Evolutionary conservation across 2,329 filamentous ascomycete genomes (phyloP).

Genomic region (Fusarium protoensiforme): DNA sequence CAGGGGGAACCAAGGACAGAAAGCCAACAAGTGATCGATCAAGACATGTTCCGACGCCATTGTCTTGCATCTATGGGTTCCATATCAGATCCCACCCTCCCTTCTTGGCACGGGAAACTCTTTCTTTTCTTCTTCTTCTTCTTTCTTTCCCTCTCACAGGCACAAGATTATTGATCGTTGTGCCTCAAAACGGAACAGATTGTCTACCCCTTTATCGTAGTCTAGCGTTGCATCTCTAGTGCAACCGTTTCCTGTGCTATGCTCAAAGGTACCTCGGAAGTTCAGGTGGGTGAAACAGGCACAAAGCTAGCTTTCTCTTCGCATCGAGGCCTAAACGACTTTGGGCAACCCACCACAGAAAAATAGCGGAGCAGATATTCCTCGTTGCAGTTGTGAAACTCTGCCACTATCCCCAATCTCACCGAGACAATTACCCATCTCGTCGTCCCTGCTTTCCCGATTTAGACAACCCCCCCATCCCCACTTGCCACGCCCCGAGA

Average conservation of each 20-base stretch:
- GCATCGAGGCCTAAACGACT: not conserved
- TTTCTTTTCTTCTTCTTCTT: not conserved
- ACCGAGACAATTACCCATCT: constrained; percentile 19
- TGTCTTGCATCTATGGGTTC: constrained; percentile 19
- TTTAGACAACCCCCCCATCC: constrained; percentile 27
- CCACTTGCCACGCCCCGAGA: constrained; percentile 7
- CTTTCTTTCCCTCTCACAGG: not conserved
- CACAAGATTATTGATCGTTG: not conserved
- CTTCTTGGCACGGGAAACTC: constrained; percentile 5
- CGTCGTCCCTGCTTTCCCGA: constrained; percentile 17
- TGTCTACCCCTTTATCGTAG: not conserved
- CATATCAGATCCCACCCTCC: constrained; percentile 14
- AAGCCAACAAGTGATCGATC: not conserved
- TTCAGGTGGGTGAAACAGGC: not conserved
- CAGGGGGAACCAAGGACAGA: constrained; percentile 14
- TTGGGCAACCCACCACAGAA: not conserved
- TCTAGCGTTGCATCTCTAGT: not conserved
- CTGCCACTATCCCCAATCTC: constrained; percentile 21
- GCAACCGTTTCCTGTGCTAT: not conserved
- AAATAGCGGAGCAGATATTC: not conserved
- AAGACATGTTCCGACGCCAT: constrained; percentile 24
- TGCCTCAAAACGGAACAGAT: not conserved
- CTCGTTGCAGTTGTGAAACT: constrained; percentile 1
- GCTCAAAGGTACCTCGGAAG: constrained; percentile 13
- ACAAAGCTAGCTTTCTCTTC: not conserved